Evolutionary conservation across 2,329 filamentous ascomycete species (phyloP).

Genomic region (Fusarium multiceps): DNA sequence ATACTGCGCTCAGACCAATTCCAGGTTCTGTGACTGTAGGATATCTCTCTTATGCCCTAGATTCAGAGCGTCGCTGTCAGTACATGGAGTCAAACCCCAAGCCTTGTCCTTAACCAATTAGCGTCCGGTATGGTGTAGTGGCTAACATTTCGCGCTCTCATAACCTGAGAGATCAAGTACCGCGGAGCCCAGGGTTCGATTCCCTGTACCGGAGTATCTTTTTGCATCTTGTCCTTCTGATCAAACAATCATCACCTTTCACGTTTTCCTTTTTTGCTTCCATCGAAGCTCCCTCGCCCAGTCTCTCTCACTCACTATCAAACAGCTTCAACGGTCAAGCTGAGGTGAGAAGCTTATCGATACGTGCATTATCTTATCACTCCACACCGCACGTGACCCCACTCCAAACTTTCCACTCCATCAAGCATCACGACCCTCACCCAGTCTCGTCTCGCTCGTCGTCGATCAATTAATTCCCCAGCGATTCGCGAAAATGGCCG

Average conservation of each 20-base stretch:
- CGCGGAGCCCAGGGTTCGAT: conserved; percentile 47
- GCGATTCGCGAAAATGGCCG: conserved; percentile 54
- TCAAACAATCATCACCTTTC: no score
- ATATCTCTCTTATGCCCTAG: no score
- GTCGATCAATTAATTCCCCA: not conserved
- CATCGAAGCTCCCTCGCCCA: no score
- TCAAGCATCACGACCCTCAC: conserved; percentile 14
- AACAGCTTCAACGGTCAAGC: no score
- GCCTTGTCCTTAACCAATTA: not conserved
- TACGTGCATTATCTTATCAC: conserved; percentile 8
- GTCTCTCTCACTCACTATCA: no score
- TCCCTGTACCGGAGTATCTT: conserved; percentile 44
- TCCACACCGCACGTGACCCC: conserved; percentile 41
- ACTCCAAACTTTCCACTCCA: conserved; percentile 38
- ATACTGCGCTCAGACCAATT: no score
- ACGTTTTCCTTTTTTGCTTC: not conserved
- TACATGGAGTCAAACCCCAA: fast-evolving
- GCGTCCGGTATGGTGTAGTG: conserved; percentile 50
- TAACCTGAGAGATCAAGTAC: conserved; percentile 27
- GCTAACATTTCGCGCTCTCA: conserved; percentile 52
- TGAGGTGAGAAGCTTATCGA: no score
- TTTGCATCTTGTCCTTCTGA: not conserved
- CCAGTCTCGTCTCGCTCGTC: not conserved
- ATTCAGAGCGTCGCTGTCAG: not conserved
- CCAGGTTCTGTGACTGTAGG: no score